Evolutionary conservation across 495 filamentous ascomycete genomes (phyloP).

Genomic region (Xylaria grammica): DNA sequence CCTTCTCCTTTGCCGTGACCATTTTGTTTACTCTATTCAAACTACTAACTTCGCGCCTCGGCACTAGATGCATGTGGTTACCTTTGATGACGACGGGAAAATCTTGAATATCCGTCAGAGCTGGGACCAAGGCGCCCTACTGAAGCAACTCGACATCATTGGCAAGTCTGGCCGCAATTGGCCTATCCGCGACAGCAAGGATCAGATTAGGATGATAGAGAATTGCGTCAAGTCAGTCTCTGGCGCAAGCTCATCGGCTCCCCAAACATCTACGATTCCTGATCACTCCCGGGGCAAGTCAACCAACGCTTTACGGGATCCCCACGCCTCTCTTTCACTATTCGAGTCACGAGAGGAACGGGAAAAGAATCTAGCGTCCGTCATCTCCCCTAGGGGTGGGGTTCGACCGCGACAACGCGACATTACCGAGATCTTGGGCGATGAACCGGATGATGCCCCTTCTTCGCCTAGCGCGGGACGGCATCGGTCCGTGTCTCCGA

Average conservation of each 20-base stretch:
- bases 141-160: slow-evolving; percentile 94
- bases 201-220: slow-evolving; percentile 77
- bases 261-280: slow-evolving; percentile 19
- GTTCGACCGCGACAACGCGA: slow-evolving; percentile 51
- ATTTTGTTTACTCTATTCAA: not conserved
- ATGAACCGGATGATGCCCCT: slow-evolving; percentile 43
- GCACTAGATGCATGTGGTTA: slow-evolving; percentile 83
- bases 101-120: slow-evolving; percentile 85
- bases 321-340: slow-evolving; percentile 77
- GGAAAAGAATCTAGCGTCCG: slow-evolving; percentile 47
- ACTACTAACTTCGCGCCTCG: slow-evolving; percentile 35
- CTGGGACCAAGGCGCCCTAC: slow-evolving; percentile 93
- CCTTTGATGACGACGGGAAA: slow-evolving; percentile 74
- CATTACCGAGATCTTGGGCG: slow-evolving; percentile 58
- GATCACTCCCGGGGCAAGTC: slow-evolving; percentile 51
- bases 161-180: slow-evolving; percentile 85
- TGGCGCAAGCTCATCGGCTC: slow-evolving; percentile 20
- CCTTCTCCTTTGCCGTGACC: slow-evolving; percentile 6
- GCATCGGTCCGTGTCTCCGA: slow-evolving; percentile 46
- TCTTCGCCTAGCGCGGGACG: slow-evolving; percentile 56
- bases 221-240: slow-evolving; percentile 51
- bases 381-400: slow-evolving; percentile 59
- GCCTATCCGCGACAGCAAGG: slow-evolving; percentile 89
- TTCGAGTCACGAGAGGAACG: slow-evolving; percentile 67
- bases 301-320: slow-evolving; percentile 62